Base-by-base conservation (phyloP, 805 yeast species). In the Saccharomycopsis fibuligera region DNA sequence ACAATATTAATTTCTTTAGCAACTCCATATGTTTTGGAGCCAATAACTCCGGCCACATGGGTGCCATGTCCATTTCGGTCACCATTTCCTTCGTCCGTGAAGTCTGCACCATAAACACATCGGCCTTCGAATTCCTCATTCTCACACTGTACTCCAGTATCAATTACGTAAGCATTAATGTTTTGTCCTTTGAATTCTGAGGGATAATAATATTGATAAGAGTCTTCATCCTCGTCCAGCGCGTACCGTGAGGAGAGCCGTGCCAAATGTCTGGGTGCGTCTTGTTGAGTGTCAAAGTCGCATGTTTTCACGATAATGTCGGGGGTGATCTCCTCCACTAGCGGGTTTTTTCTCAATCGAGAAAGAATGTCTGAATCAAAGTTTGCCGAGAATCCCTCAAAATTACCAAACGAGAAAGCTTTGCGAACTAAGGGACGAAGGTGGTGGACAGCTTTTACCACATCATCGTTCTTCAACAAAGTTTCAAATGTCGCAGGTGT, bases 51-150 rank as follows among this genome's bases (percentile, higher is more conserved):
- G 0, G 96, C 96, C 42, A 90, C 95, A 64, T 89, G 96, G 1
- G 96, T 87, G 0, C 96, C 97, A 62, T 89, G 97, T 0, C 96
- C 96, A 57, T 82, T 81, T 8, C 66, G 66, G 61, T 90, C 96
- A 5, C 86, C 87, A 1, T 69, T 59, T 1, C 79, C 78, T 55
- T 78, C 83, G 1, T 67, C 68, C 0, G 87, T 81, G 50, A 81
- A 76, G 58, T 83, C 86, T 5, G 68, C 72, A 0, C 90, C 90
- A 50, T 64, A 60, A 5, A 54, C 57, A 5, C 82, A 86, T 47
- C 91, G 66, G 0, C 79, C 81, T 57, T 74, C 81, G 59, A 85
- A 67, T 37, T 81, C 84, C n/a, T 75, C 76, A 59, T 80, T 83
- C 5, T 69, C 71, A 10, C 69, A 69, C 54, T 65, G 67, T n/a